Base-by-base conservation (phyloP, 768 basidiomycete species). In the Butyriboletus loyo region DNA sequence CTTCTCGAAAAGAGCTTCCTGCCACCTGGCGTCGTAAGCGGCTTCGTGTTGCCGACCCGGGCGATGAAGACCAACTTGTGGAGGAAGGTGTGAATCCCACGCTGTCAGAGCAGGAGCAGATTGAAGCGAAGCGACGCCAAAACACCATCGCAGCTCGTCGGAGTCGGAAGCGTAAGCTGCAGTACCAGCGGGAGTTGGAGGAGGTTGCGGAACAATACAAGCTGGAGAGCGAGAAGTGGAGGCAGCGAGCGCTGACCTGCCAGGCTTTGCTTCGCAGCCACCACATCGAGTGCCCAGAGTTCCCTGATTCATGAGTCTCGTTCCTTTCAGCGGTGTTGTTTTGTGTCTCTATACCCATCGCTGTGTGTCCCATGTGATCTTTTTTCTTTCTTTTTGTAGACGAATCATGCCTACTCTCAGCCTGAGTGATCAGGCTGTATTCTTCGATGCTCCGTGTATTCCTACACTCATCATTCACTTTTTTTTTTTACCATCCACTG, bases 111-210 rank as follows among this genome's bases (percentile, higher is more conserved):
- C 73, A 82, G 61, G 82, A 86, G 64, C 84, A 85, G 58, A 88
- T 89, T 57, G 86, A 84, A 60, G 79, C 78, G 38, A 93, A 92
- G 75, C 82, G 92, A 28, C 78, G 85, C 9, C 84, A 86, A 71
- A 96, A 96, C 60, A 93, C 92, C 3, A 70, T 92, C 5, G 92
- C 92, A 0, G 93, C 93, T 7, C 81, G 92, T 2, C 80, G 87
- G 28, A 87, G 84, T 63, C 79, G 92, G 19, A 81, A 80, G 73
- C 79, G 88, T 52, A 92, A 90, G 75, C 68, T 84, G 36, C 78
- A 82, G 64, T 82, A 92, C 57, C 78, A 86, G 58, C 76, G 80
- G 49, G 76, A 80, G 50, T 73, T 94, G 44, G 85, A 91, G 72
- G 73, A 80, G 21, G 72, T 61, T 7, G 70, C 84, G 43, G 78